Evolutionary conservation across 352 stramenopile species (phyloP).

Genomic region (Pythium dissimile): DNA sequence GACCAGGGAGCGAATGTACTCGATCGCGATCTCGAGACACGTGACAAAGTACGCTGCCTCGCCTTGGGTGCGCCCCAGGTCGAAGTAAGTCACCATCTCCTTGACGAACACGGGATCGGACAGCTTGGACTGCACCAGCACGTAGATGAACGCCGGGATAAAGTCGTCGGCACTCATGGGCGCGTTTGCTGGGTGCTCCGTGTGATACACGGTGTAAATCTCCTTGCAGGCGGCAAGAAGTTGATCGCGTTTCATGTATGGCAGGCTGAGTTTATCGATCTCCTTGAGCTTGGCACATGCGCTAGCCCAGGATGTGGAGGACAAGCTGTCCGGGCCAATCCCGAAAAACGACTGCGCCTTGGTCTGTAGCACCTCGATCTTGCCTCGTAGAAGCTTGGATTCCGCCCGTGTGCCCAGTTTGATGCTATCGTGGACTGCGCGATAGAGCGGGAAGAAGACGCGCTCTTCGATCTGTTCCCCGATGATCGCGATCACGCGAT

Average conservation of each 20-base stretch:
- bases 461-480: constrained; percentile 84
- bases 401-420: constrained; percentile 55
- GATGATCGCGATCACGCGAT: constrained; percentile 65
- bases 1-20: constrained; percentile 84
- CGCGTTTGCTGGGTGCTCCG: constrained; percentile 61
- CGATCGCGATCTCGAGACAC: constrained; percentile 83
- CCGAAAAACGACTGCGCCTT: constrained; percentile 85
- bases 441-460: constrained; percentile 79
- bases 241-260: constrained; percentile 80
- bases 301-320: constrained; percentile 51
- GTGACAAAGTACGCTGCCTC: constrained; percentile 87
- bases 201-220: constrained; percentile 77
- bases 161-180: constrained; percentile 86
- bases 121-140: constrained; percentile 72
- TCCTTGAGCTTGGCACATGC: constrained; percentile 64
- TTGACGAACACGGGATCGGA: constrained; percentile 70
- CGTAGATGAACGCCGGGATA: constrained; percentile 86
- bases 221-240: constrained; percentile 75
- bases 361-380: constrained; percentile 75
- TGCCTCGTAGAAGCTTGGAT: constrained; percentile 67
- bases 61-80: constrained; percentile 56
- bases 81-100: constrained; percentile 80
- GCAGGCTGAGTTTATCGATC: constrained; percentile 73
- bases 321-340: constrained; percentile 66
- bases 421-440: constrained; percentile 61